Conservation (phyloP, 345 rosid genomes). For the thale cress (Arabidopsis thaliana) region TAIR10.1 NC_003076.8:3794501-3795000, state of each 20-base stretch:
- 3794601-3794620: slow-evolving; percentile 34
- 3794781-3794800: slow-evolving; percentile 11
- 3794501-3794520: slow-evolving; percentile 46
- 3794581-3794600: slow-evolving; percentile 62
- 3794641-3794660: slow-evolving; percentile 50
- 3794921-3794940: not conserved
- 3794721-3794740: slow-evolving; percentile 2
- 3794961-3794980: not conserved
- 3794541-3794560: slow-evolving; percentile 69
- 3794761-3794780: not conserved
- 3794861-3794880: slow-evolving; percentile 54
- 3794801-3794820: slow-evolving; percentile 21
- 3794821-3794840: slow-evolving; percentile 55
- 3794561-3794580: slow-evolving; percentile 67
- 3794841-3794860: slow-evolving; percentile 66
- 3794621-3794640: slow-evolving; percentile 53
- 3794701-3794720: slow-evolving; percentile 7
- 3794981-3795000: not conserved
- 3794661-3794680: slow-evolving; percentile 56
- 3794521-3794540: slow-evolving; percentile 51
- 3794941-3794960: slow-evolving; percentile 12
- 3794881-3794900: slow-evolving; percentile 67
- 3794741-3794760: not conserved
- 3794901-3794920: slow-evolving; percentile 23
- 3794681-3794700: slow-evolving; percentile 62